phyloP scores from a whole-genome alignment of 169 alveolate species.

The Perkinsus olseni region DNA sequence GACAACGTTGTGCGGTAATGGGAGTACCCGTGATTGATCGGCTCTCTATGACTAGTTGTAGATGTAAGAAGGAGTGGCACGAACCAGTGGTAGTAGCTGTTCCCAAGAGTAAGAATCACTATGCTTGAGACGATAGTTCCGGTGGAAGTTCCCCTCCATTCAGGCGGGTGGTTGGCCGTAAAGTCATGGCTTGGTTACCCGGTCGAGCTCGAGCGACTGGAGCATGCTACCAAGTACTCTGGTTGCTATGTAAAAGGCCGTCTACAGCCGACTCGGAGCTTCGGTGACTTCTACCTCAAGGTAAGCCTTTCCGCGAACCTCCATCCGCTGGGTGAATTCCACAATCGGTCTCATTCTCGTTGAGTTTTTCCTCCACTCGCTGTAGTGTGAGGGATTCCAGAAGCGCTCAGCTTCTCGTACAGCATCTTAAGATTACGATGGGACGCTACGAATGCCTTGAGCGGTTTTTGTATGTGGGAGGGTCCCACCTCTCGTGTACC shows the following conservation, averaged over 20 bases:
- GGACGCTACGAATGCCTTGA: too few species aligned
- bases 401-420: too few species aligned
- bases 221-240: not conserved
- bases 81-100: not conserved
- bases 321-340: too few species aligned
- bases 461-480: too few species aligned
- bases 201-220: not conserved
- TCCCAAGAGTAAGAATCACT: not conserved
- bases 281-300: constrained; percentile 39
- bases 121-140: not conserved
- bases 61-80: not conserved
- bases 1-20: constrained; percentile 18
- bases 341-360: too few species aligned
- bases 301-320: not conserved
- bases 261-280: constrained; percentile 37
- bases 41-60: not conserved
- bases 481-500: constrained; percentile 16
- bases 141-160: not conserved
- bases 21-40: too few species aligned
- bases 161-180: not conserved
- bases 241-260: constrained; percentile 37
- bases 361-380: too few species aligned
- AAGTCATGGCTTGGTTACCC: not conserved
- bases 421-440: too few species aligned
- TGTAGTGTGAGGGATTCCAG: too few species aligned